Base-by-base conservation (phyloP, 2,329 filamentous ascomycete species). In the Xylaria sp. region DNA sequence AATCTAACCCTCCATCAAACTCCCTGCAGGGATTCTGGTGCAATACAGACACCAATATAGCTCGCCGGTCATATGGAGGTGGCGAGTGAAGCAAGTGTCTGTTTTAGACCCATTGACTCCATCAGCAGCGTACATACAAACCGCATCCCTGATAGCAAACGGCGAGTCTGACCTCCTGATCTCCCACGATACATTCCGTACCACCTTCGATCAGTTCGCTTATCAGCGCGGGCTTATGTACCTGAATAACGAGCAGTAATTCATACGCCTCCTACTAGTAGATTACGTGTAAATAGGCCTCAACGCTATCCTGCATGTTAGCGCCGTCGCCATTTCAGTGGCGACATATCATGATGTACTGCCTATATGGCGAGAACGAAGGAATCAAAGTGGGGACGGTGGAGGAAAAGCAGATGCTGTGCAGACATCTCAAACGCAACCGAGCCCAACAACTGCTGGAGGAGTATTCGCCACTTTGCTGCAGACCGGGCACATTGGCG, bases 181-280 rank as follows among this genome's bases (percentile, higher is more conserved):
- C 34, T 37, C 34, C 39, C 12, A 28, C 28, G 5, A 28, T 3
- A 28, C 5, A 28, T 28, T 10, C 10, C 39, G 50, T 48, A 57
- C 51, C 25, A n/a, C 15, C 50, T 54, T 65, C 20, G 20, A 59
- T 15, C 12, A 37, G 56, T n/a, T 65, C 23, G n/a, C 59, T 23
- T 10, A 20, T 10, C 7, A 23, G 55, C 12, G 20, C 2, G 50
- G 8, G 10, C 41, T 37, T 1, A 20, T 59, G 20, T 34, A 50
- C 7, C 7, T 23, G 7, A 28, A 50, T 34, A 39, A 54, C 20
- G 55, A 64, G 12, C 20, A 50, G 23, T 23, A 18, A 4, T 51
- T 51, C 25, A 10, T 48, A 10, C 32, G 39, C 37, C 41, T 63
- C n/a, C 3, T 67, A 7, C 12, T 64, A 8, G 52, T 63, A 12